Conservation (phyloP, 2,329 filamentous ascomycete genomes). For the Juglanconis sp. region DNA sequence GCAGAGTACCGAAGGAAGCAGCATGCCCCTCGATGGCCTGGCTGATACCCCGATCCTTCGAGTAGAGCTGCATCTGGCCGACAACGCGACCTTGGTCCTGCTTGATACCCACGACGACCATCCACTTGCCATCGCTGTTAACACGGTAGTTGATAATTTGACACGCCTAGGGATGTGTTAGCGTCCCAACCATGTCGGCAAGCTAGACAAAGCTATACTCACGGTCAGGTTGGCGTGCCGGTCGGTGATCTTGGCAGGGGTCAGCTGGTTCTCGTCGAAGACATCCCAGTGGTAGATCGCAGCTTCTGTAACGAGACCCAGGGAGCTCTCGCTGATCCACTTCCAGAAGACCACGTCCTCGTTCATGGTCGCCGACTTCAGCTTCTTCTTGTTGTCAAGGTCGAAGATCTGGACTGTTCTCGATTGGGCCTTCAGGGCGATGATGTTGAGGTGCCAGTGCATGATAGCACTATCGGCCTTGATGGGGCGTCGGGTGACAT, state of each 20-base stretch:
- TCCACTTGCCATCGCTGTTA: slow-evolving; percentile 95
- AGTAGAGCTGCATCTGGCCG: slow-evolving; percentile 96
- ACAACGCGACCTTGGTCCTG: slow-evolving; percentile 91
- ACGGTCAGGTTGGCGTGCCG: slow-evolving; percentile 86
- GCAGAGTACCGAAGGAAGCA: slow-evolving; percentile 85
- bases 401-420: slow-evolving; percentile 98
- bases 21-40: slow-evolving; percentile 98
- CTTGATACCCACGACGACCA: slow-evolving; percentile 94
- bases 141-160: slow-evolving; percentile 99
- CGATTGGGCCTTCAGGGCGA: slow-evolving; percentile 91
- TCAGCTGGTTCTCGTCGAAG: slow-evolving; percentile 75
- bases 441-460: slow-evolving; percentile 96
- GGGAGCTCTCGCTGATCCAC: slow-evolving; percentile 87
- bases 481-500: slow-evolving; percentile 89
- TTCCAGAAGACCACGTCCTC: slow-evolving; percentile 99
- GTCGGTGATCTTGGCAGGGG: slow-evolving; percentile 89
- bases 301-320: slow-evolving; percentile 87
- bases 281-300: slow-evolving; percentile 98
- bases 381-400: slow-evolving; percentile 84
- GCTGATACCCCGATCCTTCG: slow-evolving; percentile 91
- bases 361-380: slow-evolving; percentile 94
- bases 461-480: slow-evolving; percentile 99
- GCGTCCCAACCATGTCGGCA: not conserved
- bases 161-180: slow-evolving; percentile 61
- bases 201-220: slow-evolving; percentile 34